Base-by-base conservation (phyloP, 768 basidiomycete species). In the Mrakia frigida region DNA sequence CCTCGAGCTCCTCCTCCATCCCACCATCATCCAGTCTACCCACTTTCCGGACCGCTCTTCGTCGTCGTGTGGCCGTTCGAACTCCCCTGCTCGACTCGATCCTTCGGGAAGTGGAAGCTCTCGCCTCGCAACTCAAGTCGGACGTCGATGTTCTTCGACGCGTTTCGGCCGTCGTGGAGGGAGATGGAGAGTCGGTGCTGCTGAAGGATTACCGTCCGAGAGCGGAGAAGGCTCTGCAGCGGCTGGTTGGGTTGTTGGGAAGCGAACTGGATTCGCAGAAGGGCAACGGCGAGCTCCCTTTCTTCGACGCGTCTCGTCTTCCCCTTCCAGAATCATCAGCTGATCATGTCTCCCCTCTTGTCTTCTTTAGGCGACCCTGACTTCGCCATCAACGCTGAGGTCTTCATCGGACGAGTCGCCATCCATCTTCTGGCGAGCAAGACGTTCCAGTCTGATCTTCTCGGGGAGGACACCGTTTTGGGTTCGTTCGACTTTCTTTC, bases 21-120 rank as follows among this genome's bases (percentile, higher is more conserved):
- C 56, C 69, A 9, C 76, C 76, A 0, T 67, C 76, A 13, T 31
- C 71, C 4, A 53, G 60, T n/a, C 37, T 77, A 31, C 76, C 76
- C 6, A 68, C 63, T 7, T 77, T 77, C 71, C 70, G 76, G 25
- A 69, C 76, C 6, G 76, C 76, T 11, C 61, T 77, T 3, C 70
- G 76, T 16, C 60, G 70, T 21, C 60, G 76, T 14, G 76, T 77
- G 3, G 59, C 39, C 23, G 76, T 60, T 35, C 70, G 76, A 6
- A 73, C 76, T 6, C 71, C 76, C 4, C 65, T 77, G 14, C 41
- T 77, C 39, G 76, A 77, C n/a, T 43, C 52, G 25, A 60, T 73
- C 35, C 63, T 77, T 28, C 61, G 65, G 13, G 76, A 77, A 35
- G 61, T 73, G 61, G 76, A 77, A 63, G 43, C 60, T 31, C 39